Percentiles rank a stretch among this genome's conserved stretches.
phyloP scores from a whole-genome alignment of 148 eudicot genomes.

The Limonium bicolor region DNA sequence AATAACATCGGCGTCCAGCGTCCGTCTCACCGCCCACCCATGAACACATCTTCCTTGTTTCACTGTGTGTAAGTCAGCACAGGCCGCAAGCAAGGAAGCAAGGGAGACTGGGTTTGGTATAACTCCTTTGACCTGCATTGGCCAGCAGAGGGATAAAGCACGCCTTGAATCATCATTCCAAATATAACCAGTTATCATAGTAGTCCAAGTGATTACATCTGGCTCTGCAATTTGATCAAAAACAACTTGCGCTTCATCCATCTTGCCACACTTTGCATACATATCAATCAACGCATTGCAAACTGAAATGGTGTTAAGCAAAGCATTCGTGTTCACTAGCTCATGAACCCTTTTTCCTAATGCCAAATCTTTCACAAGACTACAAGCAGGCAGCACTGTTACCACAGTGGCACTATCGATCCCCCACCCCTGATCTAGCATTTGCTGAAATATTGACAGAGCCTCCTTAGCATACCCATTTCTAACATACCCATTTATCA shows the following conservation, averaged over 20 bases:
- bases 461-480: slow-evolving; percentile 12
- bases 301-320: slow-evolving; percentile 8
- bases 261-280: slow-evolving; percentile 64
- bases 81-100: slow-evolving; percentile 38
- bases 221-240: slow-evolving; percentile 37
- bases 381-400: slow-evolving; percentile 16
- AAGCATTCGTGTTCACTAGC: slow-evolving; percentile 5
- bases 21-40: too few species aligned
- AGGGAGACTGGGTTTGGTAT: slow-evolving; percentile 53
- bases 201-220: slow-evolving; percentile 62
- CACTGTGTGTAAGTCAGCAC: slow-evolving; percentile 34
- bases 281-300: slow-evolving; percentile 14
- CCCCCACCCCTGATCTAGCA: slow-evolving; percentile 9
- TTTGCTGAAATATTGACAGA: slow-evolving; percentile 9
- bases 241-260: slow-evolving; percentile 25
- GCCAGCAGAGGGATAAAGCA: slow-evolving; percentile 41
- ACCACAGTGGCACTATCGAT: slow-evolving; percentile 12
- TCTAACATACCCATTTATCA: slow-evolving; percentile 16
- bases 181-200: slow-evolving; percentile 42
- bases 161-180: slow-evolving; percentile 21
- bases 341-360: slow-evolving; percentile 17
- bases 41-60: too few species aligned
- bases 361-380: slow-evolving; percentile 13
- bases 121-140: slow-evolving; percentile 55
- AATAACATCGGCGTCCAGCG: too few species aligned